Evolutionary conservation across 169 alveolate species (phyloP), one percentile per base, ranked within the genome.

Genomic region (Eimeria necatrix): DNA sequence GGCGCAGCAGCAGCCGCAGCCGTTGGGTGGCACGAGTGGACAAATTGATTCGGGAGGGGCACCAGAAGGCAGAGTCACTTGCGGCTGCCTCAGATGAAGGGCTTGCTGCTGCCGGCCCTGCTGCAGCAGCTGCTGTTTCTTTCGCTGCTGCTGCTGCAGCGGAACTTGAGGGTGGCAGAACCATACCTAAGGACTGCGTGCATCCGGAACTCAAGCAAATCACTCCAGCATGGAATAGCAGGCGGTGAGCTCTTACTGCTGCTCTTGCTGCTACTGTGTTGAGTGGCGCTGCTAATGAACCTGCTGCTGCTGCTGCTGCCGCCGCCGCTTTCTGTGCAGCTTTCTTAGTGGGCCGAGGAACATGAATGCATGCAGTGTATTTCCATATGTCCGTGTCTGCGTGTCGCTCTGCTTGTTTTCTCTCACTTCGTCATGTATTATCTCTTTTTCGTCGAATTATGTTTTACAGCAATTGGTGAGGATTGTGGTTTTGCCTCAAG

Each of bases 221-320:
- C 32, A 60, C 84, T 32, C 93, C 93, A 22, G 49, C 59, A 60
- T 86, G 93, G 93, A 86, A 86, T 51, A 86, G 93, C 48, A 73
- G 83, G 0, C 32, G 93, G 93, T 86, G 64, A 6, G 41, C 87
- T 16, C 20, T 26, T 56, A 56, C 68, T 56, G 68, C 68, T 56
- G 68, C 68, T 56, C 22, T 56, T 56, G 68, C 4, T 56, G 68
- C 20, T 56, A 18, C 20, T 32, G 41, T 32, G 41, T 32, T 32
- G 41, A 32, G 41, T 32, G 3, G 41, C 41, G 41, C 41, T 56
- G 68, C 68, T 56, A 18, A 10, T 56, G 68, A 18, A 0, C 4
- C 68, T 56, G 68, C 20, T 56, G 68, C 68, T 56, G 20, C 20
- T 56, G 68, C 68, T 56, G 68, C 68, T 56, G 68, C 68, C 22